phyloP scores from a whole-genome alignment of 371 early-diverging fungal species.

The Nosema granulosis region DNA sequence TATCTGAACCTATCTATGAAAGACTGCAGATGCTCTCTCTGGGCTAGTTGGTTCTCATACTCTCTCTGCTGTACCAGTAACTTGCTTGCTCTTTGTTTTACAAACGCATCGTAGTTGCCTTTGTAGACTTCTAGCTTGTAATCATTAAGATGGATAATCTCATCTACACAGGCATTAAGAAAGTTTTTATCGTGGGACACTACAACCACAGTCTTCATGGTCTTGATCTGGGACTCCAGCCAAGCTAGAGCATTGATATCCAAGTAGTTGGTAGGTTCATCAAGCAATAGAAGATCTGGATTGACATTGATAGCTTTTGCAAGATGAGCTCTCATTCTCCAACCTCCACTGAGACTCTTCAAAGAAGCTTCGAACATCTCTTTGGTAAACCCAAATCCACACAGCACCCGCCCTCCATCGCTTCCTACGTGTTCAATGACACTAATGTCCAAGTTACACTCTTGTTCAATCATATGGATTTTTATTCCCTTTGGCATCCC shows the following conservation, averaged over 20 bases:
- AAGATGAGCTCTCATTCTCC: slow-evolving; percentile 91
- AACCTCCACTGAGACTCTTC: slow-evolving; percentile 88
- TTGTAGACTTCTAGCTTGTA: slow-evolving; percentile 78
- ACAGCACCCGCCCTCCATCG: slow-evolving; percentile 80
- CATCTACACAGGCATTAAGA: slow-evolving; percentile 87
- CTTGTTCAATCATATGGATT: slow-evolving; percentile 91
- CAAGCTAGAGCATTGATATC: slow-evolving; percentile 82
- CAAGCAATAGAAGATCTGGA: slow-evolving; percentile 88
- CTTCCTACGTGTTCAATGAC: slow-evolving; percentile 79
- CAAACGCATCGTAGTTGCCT: slow-evolving; percentile 92
- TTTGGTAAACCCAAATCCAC: slow-evolving; percentile 83
- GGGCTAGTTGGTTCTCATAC: slow-evolving; percentile 40
- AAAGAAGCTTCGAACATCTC: slow-evolving; percentile 76
- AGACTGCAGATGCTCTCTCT: slow-evolving; percentile 82
- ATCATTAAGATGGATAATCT: slow-evolving; percentile 80
- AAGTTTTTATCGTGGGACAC: slow-evolving; percentile 94
- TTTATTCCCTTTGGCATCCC: slow-evolving; percentile 80
- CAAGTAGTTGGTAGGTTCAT: slow-evolving; percentile 95
- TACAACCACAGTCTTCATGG: slow-evolving; percentile 81
- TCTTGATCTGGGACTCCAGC: slow-evolving; percentile 81
- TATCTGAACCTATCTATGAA: slow-evolving; percentile 96
- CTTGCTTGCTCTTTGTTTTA: slow-evolving; percentile 81
- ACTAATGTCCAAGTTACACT: slow-evolving; percentile 61
- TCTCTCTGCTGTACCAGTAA: slow-evolving; percentile 86
- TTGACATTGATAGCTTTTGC: slow-evolving; percentile 87